A percentile compares a stretch with the other conserved stretches of the same genome.
These are phyloP conservation scores for Scenedesmus sp. DNA, from an alignment of 163 green algal species.

Conservation along the genomic window DNA sequence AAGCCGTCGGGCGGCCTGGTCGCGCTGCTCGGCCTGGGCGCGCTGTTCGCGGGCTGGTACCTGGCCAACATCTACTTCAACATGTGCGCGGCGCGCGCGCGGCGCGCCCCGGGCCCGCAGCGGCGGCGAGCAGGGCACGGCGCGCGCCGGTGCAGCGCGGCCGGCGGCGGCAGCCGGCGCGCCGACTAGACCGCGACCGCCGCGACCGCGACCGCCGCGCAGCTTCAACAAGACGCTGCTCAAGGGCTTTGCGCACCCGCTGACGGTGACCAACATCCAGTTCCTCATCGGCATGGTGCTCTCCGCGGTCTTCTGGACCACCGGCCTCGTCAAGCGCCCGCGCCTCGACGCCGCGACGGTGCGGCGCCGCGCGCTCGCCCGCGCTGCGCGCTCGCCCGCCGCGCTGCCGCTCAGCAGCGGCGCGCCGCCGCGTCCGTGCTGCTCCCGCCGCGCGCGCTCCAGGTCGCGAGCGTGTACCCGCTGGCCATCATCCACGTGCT, in stretches of 20 bases:
- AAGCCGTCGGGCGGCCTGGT: constrained; percentile 8
- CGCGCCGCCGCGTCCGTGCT: constrained; percentile 51
- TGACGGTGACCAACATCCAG: constrained; percentile 89
- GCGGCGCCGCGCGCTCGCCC: constrained; percentile 4
- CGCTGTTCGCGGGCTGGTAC: constrained; percentile 80
- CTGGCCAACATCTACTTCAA: constrained; percentile 88
- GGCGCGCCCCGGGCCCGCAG: background rate
- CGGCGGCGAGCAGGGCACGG: background rate
- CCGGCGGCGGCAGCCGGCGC: background rate
- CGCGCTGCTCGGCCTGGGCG: constrained; percentile 52
- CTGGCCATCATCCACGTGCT: constrained; percentile 93
- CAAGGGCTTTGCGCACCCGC: constrained; percentile 82
- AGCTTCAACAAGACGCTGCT: constrained; percentile 95
- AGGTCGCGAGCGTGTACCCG: constrained; percentile 83
- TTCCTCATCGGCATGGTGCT: constrained; percentile 79
- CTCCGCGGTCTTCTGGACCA: constrained; percentile 75
- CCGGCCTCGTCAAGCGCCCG: constrained; percentile 75
- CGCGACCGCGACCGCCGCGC: constrained; percentile 14
- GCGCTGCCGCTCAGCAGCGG: constrained; percentile 17
- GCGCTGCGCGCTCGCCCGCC: background rate
- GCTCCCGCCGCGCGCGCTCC: constrained; percentile 10
- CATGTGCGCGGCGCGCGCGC: constrained; percentile 55
- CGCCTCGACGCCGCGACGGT: constrained; percentile 59
- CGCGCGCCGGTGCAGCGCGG: background rate
- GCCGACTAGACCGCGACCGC: background rate